Percentiles rank a stretch among this genome's conserved stretches.
These are phyloP conservation scores for Arachnomyces sp. DNA, from an alignment of 2,329 filamentous ascomycete genomes.

Conservation along the genomic window DNA sequence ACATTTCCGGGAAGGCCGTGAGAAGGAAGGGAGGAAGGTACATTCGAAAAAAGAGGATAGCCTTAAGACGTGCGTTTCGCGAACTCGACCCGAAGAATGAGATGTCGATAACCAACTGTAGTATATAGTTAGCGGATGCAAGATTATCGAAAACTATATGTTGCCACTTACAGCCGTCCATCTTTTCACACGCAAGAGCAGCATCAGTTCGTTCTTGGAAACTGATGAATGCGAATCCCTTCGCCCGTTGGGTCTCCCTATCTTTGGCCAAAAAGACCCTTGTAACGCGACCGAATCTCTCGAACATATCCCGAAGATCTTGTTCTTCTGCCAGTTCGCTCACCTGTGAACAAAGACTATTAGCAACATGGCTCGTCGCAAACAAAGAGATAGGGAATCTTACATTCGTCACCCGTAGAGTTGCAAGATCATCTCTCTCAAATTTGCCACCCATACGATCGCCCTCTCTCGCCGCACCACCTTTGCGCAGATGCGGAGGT, in stretches of 20 bases:
- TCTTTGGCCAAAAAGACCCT: conserved; percentile 98
- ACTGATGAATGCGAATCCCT: conserved; percentile 98
- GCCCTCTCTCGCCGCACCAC: conserved; percentile 46
- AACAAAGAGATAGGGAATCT: conserved; percentile 33
- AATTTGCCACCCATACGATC: conserved; percentile 90
- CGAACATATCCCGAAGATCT: conserved; percentile 96
- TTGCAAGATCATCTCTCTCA: conserved; percentile 93
- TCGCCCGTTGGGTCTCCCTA: conserved; percentile 87
- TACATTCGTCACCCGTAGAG: conserved; percentile 94
- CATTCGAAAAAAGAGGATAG: conserved; percentile 12
- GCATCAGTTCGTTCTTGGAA: conserved; percentile 87
- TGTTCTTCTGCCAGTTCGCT: conserved; percentile 95
- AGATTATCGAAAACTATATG: conserved; percentile 1
- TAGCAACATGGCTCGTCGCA: neutral
- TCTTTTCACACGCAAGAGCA: conserved; percentile 87
- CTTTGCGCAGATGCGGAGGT: conserved; percentile 80
- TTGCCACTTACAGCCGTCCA: conserved; percentile 71
- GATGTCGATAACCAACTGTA: conserved; percentile 44
- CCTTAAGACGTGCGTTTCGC: conserved; percentile 39
- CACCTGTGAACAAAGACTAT: conserved; percentile 47
- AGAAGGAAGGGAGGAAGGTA: neutral
- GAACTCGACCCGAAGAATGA: conserved; percentile 46
- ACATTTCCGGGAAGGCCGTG: neutral
- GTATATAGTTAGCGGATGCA: conserved; percentile 11
- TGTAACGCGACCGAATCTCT: conserved; percentile 91